Evolutionary conservation across 2,329 filamentous ascomycete genomes (phyloP).

Genomic region (Tolypocladium capitatum): DNA sequence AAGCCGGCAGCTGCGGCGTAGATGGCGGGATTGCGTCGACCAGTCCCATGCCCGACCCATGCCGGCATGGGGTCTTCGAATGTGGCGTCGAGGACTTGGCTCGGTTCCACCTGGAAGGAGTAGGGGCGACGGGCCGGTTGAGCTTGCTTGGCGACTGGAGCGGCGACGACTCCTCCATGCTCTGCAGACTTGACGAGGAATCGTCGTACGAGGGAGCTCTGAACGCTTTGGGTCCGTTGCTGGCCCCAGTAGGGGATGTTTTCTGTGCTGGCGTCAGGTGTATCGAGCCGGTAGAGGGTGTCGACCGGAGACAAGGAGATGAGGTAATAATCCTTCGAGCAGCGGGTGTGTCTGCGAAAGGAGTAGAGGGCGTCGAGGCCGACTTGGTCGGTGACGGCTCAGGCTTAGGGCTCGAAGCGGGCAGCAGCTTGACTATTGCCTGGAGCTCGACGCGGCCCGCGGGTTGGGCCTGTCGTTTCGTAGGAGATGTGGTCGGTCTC

Average conservation of each 20-base stretch:
- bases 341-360: conserved; percentile 6
- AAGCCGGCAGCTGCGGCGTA: conserved; percentile 6
- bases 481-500: conserved; percentile 15
- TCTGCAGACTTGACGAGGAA: neutral
- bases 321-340: neutral
- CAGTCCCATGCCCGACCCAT: conserved; percentile 9
- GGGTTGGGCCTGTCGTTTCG: conserved; percentile 15
- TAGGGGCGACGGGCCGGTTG: neutral
- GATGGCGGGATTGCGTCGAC: conserved; percentile 7
- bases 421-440: conserved; percentile 16
- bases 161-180: neutral
- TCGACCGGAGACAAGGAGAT: neutral
- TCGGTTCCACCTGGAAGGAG: conserved; percentile 10
- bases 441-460: conserved; percentile 13
- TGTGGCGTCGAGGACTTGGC: conserved; percentile 11
- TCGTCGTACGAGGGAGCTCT: neutral
- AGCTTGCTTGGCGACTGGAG: neutral
- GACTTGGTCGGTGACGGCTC: conserved; percentile 19
- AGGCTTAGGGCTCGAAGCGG: conserved; percentile 9
- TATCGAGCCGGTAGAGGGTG: neutral
- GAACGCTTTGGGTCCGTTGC: neutral
- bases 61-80: conserved; percentile 2
- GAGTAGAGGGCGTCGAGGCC: conserved; percentile 12
- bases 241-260: neutral
- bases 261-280: neutral